Base-by-base conservation (phyloP, 331 rosid genomes). In the Telfairia occidentalis region DNA sequence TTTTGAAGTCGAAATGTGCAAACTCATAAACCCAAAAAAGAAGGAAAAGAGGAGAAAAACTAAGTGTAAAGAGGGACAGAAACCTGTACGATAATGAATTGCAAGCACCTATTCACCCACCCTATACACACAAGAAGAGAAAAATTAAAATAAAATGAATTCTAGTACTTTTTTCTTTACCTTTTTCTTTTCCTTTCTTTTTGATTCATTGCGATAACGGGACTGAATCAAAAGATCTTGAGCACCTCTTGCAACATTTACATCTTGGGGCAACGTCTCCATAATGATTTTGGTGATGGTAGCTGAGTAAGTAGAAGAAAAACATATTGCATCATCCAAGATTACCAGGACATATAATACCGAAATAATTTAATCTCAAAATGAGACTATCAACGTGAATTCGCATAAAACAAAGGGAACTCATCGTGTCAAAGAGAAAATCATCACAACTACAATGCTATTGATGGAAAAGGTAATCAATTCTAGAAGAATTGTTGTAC, bases 251-350 rank as follows among this genome's bases (percentile, higher is more conserved):
- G 98, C 96, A 21, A 92, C 97, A 2, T 96, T 91, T 5, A 92
- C 92, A 53, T 92, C 98, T 0, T 92, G 96, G n/a, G 92, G 96
- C 48, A 90, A 72, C 96, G 86, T 89, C 88, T 92, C 97, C 79
- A 89, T 89, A 35, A 90, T 92, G 73, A 92, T 89, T 86, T 92
- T 92, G 11, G 96, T 92, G 96, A 90, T 90, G 21, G 97, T 92
- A 2, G 97, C 96, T 92, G 92, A 45, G 35, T 9, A 81, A 64
- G 7, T 67, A 71, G 53, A 8, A 52, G 69, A 60, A 30, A 43
- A 50, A 19, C 10, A 73, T 73, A 26, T 45, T 29, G 58, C 42
- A 70, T 24, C 34, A 18, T 15, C 48, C 28, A 63, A 55, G 12
- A 23, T 29, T 29, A 55, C 29, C 29, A 55, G 63, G 21, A 55